phyloP scores from a whole-genome alignment of 2,329 filamentous ascomycete genomes.

The Xenoacremonium recifei region DNA sequence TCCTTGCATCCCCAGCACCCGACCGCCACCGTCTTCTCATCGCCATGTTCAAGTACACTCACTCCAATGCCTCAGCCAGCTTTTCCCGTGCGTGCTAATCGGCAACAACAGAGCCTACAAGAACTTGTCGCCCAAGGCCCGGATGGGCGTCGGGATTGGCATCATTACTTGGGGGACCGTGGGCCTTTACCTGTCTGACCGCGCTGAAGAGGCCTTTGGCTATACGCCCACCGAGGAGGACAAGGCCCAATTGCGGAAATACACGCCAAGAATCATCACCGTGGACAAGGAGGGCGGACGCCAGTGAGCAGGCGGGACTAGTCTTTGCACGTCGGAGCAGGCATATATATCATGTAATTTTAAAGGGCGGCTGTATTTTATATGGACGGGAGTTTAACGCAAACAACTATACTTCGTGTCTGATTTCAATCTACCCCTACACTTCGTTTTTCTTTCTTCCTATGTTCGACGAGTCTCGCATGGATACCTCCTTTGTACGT shows the following conservation, averaged over 20 bases:
- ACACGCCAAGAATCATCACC: constrained; percentile 60
- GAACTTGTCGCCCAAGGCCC: constrained; percentile 67
- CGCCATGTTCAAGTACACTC: not conserved
- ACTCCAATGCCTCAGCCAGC: no score
- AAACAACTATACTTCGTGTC: no score
- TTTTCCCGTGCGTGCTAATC: not conserved
- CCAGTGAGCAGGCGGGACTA: no score
- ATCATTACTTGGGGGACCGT: constrained; percentile 73
- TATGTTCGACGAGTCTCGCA: no score
- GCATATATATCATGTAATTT: no score
- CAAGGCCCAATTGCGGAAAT: constrained; percentile 60
- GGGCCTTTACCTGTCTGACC: constrained; percentile 72
- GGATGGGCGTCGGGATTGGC: constrained; percentile 68
- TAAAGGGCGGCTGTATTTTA: no score
- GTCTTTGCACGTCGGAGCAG: no score
- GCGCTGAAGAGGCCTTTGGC: constrained; percentile 70
- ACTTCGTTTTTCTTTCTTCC: no score
- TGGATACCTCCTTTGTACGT: no score
- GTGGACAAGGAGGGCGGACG: constrained; percentile 52
- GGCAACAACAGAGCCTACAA: constrained; percentile 59
- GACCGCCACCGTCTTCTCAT: not conserved
- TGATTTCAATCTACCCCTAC: no score
- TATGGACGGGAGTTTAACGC: no score
- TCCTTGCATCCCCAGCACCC: not conserved
- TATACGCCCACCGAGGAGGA: constrained; percentile 73